Base-by-base conservation (phyloP, 2,329 filamentous ascomycete genomes). In the Cladosporium sp. region DNA sequence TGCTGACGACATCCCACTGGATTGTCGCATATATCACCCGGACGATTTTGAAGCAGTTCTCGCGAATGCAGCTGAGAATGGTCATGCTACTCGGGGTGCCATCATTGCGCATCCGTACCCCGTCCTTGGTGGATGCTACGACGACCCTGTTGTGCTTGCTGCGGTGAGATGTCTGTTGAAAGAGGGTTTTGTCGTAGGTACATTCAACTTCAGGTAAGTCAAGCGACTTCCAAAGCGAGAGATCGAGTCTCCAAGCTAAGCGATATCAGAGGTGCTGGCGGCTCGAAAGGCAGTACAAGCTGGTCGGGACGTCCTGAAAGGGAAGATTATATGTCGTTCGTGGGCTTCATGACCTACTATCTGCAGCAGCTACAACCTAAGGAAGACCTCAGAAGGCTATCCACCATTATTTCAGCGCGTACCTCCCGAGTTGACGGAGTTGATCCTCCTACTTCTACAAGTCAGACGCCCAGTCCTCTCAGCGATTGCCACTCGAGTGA, bases 91-190 rank as follows among this genome's bases (percentile, higher is more conserved):
- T 25, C 56, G 58, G 45, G 84, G 80, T 3, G 85, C 86, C 0
- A 79, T 96, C 3, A 77, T 97, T 39, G 92, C 92, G 12, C 94
- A 97, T 73, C 93, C 94, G 0, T 97, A 97, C 70, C 91, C 90
- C 36, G 87, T 90, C 0, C 78, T 97, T 54, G 94, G 94, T 4
- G 94, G 93, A 5, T 86, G 80, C 72, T 94, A 86, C 70, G 90
- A 97, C 70, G 92, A 97, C 70, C 82, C 84, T 0, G 81, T 96
- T 0, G 88, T 97, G 1, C 80, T 84, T n/a, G 78, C 84, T 8
- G 75, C 89, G 2, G 84, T 83, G 0, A 76, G 78, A 1, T 74
- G 87, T 59, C 78, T 96, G 47, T 72, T 96, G n/a, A 77, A 81
- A 4, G 75, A 80, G 55, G 90, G 89, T 1, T 95, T 85, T 67